Base-by-base conservation (phyloP, 495 filamentous ascomycete genomes). In the Penicillium subrubescens region DNA sequence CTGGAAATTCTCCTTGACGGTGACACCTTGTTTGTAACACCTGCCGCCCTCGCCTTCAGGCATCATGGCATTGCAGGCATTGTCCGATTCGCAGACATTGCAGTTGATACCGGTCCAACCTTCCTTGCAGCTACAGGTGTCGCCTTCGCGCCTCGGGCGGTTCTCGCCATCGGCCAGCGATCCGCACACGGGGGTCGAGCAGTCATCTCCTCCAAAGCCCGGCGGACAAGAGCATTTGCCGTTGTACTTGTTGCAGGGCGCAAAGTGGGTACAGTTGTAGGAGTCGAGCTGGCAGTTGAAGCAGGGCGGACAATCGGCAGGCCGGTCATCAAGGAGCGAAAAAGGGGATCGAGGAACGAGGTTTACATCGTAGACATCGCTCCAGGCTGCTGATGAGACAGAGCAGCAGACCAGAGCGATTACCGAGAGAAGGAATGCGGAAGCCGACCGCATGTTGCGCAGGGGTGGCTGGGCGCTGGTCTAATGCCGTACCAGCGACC, bases 101-200 rank as follows among this genome's bases (percentile, higher is more conserved):
- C 95, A 99, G 82, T 99, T 99, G 77, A 98, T 94, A 64, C 95
- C 95, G n/a, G 86, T 86, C 95, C 95, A 99, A 53, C 96, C 95
- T 35, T 97, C 92, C 65, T 93, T 88, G 77, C 95, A 99, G 29
- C 94, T 79, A 77, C 95, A 99, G 37, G 82, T 78, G 17, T 87
- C 81, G 50, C 83, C 86, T 48, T 86, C 74, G 71, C 94, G 86
- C 65, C 88, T 85, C 17, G 88, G 81, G 67, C 95, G 86, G 64
- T 97, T 86, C 60, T 81, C 81, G 34, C 91, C 93, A 68, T 90
- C 89, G 19, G 90, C 85, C 23, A 97, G 83, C n/a, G 93, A 92
- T 51, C 92, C 95, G 73, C 95, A 99, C 11, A 94, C 84, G 39
- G 95, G 95, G 65, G 88, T 77, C 10, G 94, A 84, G 69, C 95